Conservation (phyloP, 2,329 filamentous ascomycete genomes). For the Rhytidhysteron rufulum region DNA sequence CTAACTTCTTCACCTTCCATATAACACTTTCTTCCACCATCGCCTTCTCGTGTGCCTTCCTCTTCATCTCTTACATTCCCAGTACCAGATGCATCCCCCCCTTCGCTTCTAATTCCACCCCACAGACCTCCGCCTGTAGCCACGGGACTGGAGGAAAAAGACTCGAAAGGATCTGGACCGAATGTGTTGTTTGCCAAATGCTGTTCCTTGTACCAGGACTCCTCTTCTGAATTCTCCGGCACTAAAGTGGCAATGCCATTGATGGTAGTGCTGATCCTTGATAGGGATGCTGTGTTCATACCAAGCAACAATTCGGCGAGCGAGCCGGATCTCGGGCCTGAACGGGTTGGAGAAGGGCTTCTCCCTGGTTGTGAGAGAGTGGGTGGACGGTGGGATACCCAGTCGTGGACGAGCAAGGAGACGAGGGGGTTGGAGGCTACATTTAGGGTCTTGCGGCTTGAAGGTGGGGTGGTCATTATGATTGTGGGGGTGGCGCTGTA, state of each 20-base stretch:
- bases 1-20: slow-evolving; percentile 78
- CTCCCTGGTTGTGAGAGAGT: slow-evolving; percentile 55
- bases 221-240: slow-evolving; percentile 70
- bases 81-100: slow-evolving; percentile 50
- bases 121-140: slow-evolving; percentile 39
- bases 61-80: slow-evolving; percentile 38
- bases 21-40: slow-evolving; percentile 59
- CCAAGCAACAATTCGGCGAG: slow-evolving; percentile 82
- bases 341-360: slow-evolving; percentile 60
- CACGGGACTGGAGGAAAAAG: slow-evolving; percentile 25
- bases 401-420: slow-evolving; percentile 94
- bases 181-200: slow-evolving; percentile 95
- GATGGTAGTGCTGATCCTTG: slow-evolving; percentile 87
- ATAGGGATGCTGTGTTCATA: slow-evolving; percentile 84
- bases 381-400: slow-evolving; percentile 88
- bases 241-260: slow-evolving; percentile 80
- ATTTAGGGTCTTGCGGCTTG: slow-evolving; percentile 77
- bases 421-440: slow-evolving; percentile 81
- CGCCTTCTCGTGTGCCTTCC: slow-evolving; percentile 29
- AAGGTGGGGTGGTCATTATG: slow-evolving; percentile 84
- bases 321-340: slow-evolving; percentile 55
- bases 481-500: slow-evolving; percentile 65
- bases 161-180: slow-evolving; percentile 38
- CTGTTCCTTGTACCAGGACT: slow-evolving; percentile 74
- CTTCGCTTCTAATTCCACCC: slow-evolving; percentile 42